Conservation (phyloP, 495 filamentous ascomycete genomes). For the Niebla homalea region DNA sequence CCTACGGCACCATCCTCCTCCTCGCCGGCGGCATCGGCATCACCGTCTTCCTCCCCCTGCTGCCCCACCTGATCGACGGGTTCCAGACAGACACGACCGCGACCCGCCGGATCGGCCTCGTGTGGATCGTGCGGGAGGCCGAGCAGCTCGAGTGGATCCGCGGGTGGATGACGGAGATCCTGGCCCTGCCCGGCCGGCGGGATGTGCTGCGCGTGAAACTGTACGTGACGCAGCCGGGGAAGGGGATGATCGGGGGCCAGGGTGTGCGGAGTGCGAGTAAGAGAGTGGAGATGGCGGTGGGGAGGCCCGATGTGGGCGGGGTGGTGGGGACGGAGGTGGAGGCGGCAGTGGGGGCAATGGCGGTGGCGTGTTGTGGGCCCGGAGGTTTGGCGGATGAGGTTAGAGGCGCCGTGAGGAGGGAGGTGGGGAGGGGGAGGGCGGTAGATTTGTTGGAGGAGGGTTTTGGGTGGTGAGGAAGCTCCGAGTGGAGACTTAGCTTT, state of each 20-base stretch:
- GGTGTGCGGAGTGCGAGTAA: slow-evolving; percentile 45
- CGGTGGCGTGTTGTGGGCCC: slow-evolving; percentile 80
- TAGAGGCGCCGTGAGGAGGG: slow-evolving; percentile 52
- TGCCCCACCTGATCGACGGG: slow-evolving; percentile 64
- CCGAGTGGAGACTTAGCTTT: no score
- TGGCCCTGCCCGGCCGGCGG: slow-evolving; percentile 61
- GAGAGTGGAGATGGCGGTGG: slow-evolving; percentile 75
- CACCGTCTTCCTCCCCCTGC: slow-evolving; percentile 84
- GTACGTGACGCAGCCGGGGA: slow-evolving; percentile 73
- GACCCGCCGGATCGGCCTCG: slow-evolving; percentile 63
- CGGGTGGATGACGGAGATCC: slow-evolving; percentile 81
- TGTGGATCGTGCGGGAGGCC: slow-evolving; percentile 83
- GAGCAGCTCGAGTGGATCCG: slow-evolving; percentile 87
- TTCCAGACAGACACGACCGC: slow-evolving; percentile 63
- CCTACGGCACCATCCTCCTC: slow-evolving; percentile 80
- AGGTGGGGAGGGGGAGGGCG: slow-evolving; percentile 49
- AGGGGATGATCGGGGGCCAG: slow-evolving; percentile 28
- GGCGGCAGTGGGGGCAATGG: slow-evolving; percentile 72
- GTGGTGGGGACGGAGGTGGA: slow-evolving; percentile 64
- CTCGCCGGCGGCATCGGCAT: slow-evolving; percentile 90
- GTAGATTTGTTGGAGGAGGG: slow-evolving; percentile 85
- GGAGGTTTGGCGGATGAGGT: slow-evolving; percentile 77
- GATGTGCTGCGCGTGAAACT: slow-evolving; percentile 73
- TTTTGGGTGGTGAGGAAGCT: slow-evolving; percentile 49
- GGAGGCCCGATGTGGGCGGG: slow-evolving; percentile 67